These are phyloP conservation scores for Ambrosia artemisiifolia DNA, from an alignment of 129 eudicot species.

Conservation along the genomic window DNA sequence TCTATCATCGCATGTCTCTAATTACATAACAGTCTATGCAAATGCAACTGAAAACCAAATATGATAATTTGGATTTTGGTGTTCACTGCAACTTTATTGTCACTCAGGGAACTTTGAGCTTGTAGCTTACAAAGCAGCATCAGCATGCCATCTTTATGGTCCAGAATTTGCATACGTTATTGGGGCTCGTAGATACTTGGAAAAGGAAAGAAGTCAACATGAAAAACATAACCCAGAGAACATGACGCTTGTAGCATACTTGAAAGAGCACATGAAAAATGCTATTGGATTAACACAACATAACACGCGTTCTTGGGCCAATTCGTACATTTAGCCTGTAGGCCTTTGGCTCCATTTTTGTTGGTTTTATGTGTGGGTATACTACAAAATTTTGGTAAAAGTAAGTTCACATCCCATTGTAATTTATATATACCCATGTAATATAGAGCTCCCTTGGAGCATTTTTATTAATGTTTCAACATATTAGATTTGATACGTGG, in stretches of 20 bases:
- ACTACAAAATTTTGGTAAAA: constrained; percentile 6
- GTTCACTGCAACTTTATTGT: neutral
- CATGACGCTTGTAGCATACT: neutral
- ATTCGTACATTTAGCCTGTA: neutral
- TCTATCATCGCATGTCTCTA: neutral
- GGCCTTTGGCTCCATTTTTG: neutral
- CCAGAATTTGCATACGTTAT: constrained; percentile 19
- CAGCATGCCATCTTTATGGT: constrained; percentile 35
- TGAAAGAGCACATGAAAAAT: constrained; percentile 31
- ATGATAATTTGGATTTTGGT: neutral
- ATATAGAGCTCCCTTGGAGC: neutral
- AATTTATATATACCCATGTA: neutral
- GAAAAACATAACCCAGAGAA: no score
- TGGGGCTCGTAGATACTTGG: constrained; percentile 16
- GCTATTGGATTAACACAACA: constrained; percentile 14
- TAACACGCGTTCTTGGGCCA: neutral
- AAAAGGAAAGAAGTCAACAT: constrained; percentile 7
- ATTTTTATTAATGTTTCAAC: neutral
- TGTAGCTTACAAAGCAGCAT: constrained; percentile 31
- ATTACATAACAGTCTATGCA: neutral
- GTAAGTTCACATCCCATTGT: neutral
- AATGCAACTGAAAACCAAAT: neutral
- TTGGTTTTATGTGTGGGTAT: neutral
- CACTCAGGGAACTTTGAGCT: constrained; percentile 30
- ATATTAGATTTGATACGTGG: neutral